Evolutionary conservation across 108 stramenopile genomes (phyloP), one percentile per base, ranked within the genome.

Genomic region (Skeletonema menzelii): DNA sequence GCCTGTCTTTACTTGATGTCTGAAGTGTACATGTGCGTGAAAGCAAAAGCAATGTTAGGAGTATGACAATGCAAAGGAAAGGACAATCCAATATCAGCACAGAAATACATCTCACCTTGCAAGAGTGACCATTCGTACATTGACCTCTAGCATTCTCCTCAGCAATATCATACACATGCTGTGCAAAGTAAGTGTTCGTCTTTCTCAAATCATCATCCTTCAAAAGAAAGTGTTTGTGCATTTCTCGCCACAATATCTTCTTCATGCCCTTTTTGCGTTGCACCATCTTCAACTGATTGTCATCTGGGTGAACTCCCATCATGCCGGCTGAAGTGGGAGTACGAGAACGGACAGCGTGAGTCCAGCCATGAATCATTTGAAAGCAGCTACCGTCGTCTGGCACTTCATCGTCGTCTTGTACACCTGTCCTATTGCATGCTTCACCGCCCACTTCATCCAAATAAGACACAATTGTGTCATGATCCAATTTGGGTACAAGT

Each of bases 251-350:
- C 67, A 80, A 55, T 5, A 57, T 28, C n/a, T 70, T 28, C 7
- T 80, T 84, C 42, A 76, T 79, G 42, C 59, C 37, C 40, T 40
- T 38, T n/a, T 42, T 42, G 24, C 32, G 63, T 74, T 35, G 26
- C 56, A 66, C 37, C n/a, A 56, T 56, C 13, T 55, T 22, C 10
- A 72, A 40, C 34, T 80, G 73, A 19, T 32, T 79, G 10, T 57
- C 38, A 57, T 63, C 55, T 6, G 75, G 73, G n/a, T 73, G 24
- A 14, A 93, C 72, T 32, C 87, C 70, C n/a, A 72, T 69, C 93
- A 94, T 94, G 7, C 93, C 93, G 11, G 93, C 89, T 64, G 87
- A 88, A 20, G 93, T 94, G 22, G 85, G 76, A 20, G 93, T 89
- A 47, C 93, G 87, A 17, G 90, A 85, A 56, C 90, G 88, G 11